A percentile compares a stretch with the other conserved stretches of the same genome.
These are phyloP conservation scores for Colletotrichum sp. DNA, from an alignment of 2,329 filamentous ascomycete genomes.

Conservation along the genomic window DNA sequence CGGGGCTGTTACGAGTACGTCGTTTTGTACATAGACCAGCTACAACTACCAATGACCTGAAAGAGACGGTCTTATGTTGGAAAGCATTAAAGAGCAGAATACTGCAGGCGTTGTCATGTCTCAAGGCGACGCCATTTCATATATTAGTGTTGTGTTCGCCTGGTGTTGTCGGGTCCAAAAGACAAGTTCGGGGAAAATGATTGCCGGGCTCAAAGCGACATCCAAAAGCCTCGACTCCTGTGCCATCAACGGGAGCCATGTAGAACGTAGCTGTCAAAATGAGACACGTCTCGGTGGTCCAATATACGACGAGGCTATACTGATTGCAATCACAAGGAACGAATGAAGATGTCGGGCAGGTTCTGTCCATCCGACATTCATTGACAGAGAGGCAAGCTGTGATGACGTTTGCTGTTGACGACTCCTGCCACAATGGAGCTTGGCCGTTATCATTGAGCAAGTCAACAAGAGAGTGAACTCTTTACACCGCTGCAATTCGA, in stretches of 20 bases:
- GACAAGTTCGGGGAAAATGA: rapidly evolving
- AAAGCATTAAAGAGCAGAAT: background rate
- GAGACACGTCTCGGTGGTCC: background rate
- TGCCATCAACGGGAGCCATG: background rate
- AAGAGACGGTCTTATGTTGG: background rate
- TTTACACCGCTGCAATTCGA: background rate
- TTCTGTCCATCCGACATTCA: background rate
- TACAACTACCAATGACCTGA: background rate
- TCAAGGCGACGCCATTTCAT: background rate
- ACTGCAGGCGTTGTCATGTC: background rate
- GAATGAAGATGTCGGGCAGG: background rate
- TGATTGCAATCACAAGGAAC: background rate
- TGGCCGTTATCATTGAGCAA: background rate
- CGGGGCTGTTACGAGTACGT: background rate
- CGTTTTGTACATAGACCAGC: background rate
- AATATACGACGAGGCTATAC: background rate
- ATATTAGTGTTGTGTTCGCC: background rate
- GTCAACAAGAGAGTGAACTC: background rate
- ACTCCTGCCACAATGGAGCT: background rate
- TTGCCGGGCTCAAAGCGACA: background rate
- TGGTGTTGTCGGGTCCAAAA: background rate
- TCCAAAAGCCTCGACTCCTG: background rate
- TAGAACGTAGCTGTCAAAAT: background rate
- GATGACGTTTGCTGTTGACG: background rate
- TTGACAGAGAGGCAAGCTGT: background rate